Conservation (phyloP, 129 eudicot species). For the Gnaphalium uliginosum region DNA sequence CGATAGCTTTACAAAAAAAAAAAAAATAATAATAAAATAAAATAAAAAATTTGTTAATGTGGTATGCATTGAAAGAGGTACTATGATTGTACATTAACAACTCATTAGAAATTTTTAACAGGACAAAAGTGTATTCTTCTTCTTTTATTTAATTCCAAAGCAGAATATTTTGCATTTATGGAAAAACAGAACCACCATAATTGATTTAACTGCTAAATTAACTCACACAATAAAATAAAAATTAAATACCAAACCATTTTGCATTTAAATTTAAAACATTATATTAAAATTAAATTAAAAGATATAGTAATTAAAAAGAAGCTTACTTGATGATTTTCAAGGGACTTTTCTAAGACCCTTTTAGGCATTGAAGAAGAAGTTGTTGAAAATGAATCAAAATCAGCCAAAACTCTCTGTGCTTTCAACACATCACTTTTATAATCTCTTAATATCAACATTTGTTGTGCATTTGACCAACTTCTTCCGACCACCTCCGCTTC, state of each 20-base stretch:
- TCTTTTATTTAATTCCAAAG: background rate
- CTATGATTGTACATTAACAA: too few relatives aligned
- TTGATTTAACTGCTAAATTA: too few relatives aligned
- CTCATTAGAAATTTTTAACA: too few relatives aligned
- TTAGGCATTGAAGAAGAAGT: constrained; percentile 41
- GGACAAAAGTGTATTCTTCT: background rate
- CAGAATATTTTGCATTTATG: background rate
- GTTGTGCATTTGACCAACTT: constrained; percentile 38
- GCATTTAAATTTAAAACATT: too few relatives aligned
- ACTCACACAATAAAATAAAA: too few relatives aligned
- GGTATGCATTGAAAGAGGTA: too few relatives aligned
- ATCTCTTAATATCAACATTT: constrained; percentile 41
- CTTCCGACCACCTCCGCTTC: constrained; percentile 34
- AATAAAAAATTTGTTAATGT: too few relatives aligned
- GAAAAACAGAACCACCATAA: too few relatives aligned
- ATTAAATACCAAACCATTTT: too few relatives aligned
- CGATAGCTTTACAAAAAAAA: too few relatives aligned
- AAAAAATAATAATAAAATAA: too few relatives aligned
- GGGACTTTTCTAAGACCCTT: constrained; percentile 49
- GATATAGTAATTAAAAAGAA: background rate
- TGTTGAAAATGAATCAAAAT: constrained; percentile 35
- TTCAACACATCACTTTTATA: constrained; percentile 38
- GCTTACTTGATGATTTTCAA: constrained; percentile 56
- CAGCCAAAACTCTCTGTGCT: constrained; percentile 54
- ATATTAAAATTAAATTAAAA: background rate